A percentile compares a stretch with the other conserved stretches of the same genome.
Evolutionary conservation across 495 filamentous ascomycete species (phyloP).

Genomic region (Alectoria sarmentosa): DNA sequence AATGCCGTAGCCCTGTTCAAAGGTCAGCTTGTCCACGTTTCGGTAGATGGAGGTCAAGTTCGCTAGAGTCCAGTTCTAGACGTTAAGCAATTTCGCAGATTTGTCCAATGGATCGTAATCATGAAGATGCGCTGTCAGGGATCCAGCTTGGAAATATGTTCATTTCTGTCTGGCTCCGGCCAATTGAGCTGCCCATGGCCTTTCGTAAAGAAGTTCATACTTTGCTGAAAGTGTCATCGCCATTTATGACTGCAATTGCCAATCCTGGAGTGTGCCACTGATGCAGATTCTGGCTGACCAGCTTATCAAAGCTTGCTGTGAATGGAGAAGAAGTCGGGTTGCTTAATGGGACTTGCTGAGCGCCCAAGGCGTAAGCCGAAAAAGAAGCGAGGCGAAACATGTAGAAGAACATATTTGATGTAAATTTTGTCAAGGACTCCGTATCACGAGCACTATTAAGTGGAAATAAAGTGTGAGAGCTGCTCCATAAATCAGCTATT

Average conservation of each 20-base stretch:
- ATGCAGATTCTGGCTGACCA: slow-evolving; percentile 30
- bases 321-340: slow-evolving; percentile 23
- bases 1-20: slow-evolving; percentile 47
- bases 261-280: slow-evolving; percentile 42
- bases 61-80: background rate
- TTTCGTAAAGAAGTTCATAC: slow-evolving; percentile 8
- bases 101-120: too few relatives aligned
- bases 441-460: too few relatives aligned
- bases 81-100: too few relatives aligned
- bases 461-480: too few relatives aligned
- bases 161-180: too few relatives aligned
- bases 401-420: background rate
- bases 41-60: background rate
- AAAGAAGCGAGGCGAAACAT: background rate
- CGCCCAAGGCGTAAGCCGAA: background rate
- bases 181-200: background rate
- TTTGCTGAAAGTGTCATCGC: slow-evolving; percentile 35
- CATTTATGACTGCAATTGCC: slow-evolving; percentile 41
- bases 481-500: too few relatives aligned
- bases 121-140: too few relatives aligned
- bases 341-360: background rate
- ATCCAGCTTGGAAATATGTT: background rate
- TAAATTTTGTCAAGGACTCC: too few relatives aligned
- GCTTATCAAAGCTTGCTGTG: slow-evolving; percentile 30
- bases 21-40: slow-evolving; percentile 4